Base-by-base conservation (phyloP, 768 basidiomycete genomes). In the Suillus bovinus region DNA sequence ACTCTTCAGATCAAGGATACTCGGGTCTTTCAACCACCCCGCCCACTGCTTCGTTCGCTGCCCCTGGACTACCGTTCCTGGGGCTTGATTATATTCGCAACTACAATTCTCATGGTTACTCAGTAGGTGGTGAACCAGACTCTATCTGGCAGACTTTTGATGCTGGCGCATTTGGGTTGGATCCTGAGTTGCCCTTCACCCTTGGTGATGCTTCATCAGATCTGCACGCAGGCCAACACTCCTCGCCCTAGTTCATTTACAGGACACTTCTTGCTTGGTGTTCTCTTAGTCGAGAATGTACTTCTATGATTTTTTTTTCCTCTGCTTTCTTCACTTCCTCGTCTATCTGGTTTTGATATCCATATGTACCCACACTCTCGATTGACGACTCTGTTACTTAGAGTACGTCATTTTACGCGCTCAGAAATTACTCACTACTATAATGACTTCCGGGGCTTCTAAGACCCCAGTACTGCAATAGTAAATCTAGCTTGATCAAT, bases 31-130 rank as follows among this genome's bases (percentile, higher is more conserved):
- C 86, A 6, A 83, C 81, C 13, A 84, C 86, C 13, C 83, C 88
- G 3, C 83, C 87, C 14, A 83, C 81, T 6, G 74, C 88, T n/a
- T 79, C 82, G 5, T 92, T 92, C 71, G 79, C 87, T 64, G 85
- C 85, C 10, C 80, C 86, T 27, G 90, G 90, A 42, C 79, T 93
- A n/a, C 93, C 91, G 1, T 94, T 94, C 79, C 82, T 86, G 34
- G 93, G 91, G 11, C 80, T 94, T 36, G 93, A 94, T 67, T 94
- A 85, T 68, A 88, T 94, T 69, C 85, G 89, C 67, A 93, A 91
- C 69, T 93, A 89, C 71, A 81, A 80, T 66, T 81, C 85, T 57
- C 81, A 82, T 5, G 72, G 76, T 46, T 75, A 73, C 64, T 66
- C 76, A 20, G 60, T 65, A 46, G 62, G 60, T 41, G 59, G 66